Base-by-base conservation (phyloP, 1,284 basidiomycete species). In the Meira nashicola region DNA sequence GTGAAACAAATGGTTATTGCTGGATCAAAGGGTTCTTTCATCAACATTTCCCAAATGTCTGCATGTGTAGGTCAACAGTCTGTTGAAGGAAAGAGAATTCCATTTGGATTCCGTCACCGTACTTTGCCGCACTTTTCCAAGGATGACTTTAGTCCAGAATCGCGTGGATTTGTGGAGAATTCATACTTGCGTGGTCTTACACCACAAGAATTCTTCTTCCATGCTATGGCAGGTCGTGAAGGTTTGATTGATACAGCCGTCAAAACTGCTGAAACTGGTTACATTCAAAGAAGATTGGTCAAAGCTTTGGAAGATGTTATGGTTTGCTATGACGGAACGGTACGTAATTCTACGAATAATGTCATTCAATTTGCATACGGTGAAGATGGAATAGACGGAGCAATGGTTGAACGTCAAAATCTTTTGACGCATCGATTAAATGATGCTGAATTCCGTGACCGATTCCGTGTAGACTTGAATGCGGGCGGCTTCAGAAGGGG, bases 1-100 rank as follows among this genome's bases (percentile, higher is more conserved):
- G 94, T 98, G 83, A 98, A 98, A 84, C 94, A 98, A 85, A 98
- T 98, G 95, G 94, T 98, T 71, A 91, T 94, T 10, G 92, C 95
- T 12, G 94, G 95, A 46, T 95, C 95, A 28, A 98, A 98, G 81
- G 93, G 93, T 81, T 80, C 79, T 5, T 81, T 82, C 83, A 98
- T 98, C 84, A 98, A 99, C 81, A 97, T 99, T 77, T 98, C 95
- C 19, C 95, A 99, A 81, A 98, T 98, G 95, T 96, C 93, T 9
- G 93, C 95, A 61, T 94, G 93, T 83, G 95, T 98, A 54, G 95
- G 95, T 38, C 95, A 99, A 80, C 95, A 98, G 81, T 89, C 88
- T 67, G 94, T 98, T 62, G 95, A 98, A 80, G 95, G 95, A 70
- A 91, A 91, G 74, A 92, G 94, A 71, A 96, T 98, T 75, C 93